Base-by-base conservation (phyloP, 495 filamentous ascomycete genomes). In the Trichodelitschia bisporula region DNA sequence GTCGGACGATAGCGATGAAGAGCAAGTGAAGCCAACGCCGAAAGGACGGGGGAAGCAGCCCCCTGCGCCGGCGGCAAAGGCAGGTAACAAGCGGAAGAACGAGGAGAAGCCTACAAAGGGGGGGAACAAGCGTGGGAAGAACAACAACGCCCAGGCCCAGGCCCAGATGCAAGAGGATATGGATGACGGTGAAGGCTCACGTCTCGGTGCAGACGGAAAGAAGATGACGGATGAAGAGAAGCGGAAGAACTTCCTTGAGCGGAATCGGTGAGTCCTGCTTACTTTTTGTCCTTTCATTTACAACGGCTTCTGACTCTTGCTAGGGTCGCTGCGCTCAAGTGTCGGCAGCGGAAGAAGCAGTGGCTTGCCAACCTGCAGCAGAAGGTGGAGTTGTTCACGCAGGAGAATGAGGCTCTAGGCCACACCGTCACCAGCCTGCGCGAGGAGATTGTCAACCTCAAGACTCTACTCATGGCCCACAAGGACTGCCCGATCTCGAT, bases 171-270 rank as follows among this genome's bases (percentile, higher is more conserved):
- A 33, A n/a, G 43, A 46, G 14, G 33, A 31, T 18, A 23, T 10
- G 10, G 23, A 27, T 33, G n/a, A 10, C 15, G 59, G 57, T 20
- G 40, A 39, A 10, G 59, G 70, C 26, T 58, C 62, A 0, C 62
- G 61, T 4, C 59, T 63, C 4, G 54, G 57, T n/a, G 51, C 70
- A 16, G 57, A 62, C 5, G 59, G 57, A 6, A 76, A 70, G 57
- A 97, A 95, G 57, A 93, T 95, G 89, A 95, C 86, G 9, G 86
- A 97, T 40, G 86, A 95, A 46, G 86, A 97, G 54, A 97, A 97
- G 60, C 56, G 86, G 23, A 92, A 86, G 56, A 97, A 97, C 43
- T 97, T 97, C 53, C 57, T 97, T 5, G 86, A 97, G 42, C 61
- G 86, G 19, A 97, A 97, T 49, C 64, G 86, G 86, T 93, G 66